phyloP scores from a whole-genome alignment of 2,329 filamentous ascomycete species.

The Fusarium devonianum region DNA sequence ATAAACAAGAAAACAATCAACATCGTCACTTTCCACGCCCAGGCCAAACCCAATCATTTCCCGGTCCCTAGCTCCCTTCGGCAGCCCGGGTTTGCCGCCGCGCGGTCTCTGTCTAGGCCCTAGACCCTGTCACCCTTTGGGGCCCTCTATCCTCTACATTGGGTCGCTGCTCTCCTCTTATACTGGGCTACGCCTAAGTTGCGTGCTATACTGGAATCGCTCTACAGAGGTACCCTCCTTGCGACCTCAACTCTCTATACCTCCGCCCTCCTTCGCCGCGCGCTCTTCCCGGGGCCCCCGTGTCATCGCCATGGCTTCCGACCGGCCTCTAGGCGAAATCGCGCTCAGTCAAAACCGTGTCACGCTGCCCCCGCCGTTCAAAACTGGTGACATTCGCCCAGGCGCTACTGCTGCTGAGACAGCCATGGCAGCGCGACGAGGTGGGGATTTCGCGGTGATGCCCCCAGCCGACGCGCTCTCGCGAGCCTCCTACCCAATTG shows the following conservation, averaged over 20 bases:
- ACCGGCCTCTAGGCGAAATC: slow-evolving; percentile 35
- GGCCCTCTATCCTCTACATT: slow-evolving; percentile 22
- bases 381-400: slow-evolving; percentile 16
- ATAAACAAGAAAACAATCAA: slow-evolving; percentile 30
- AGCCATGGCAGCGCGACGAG: slow-evolving; percentile 32
- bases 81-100: slow-evolving; percentile 33
- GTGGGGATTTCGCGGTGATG: slow-evolving; percentile 41
- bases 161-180: slow-evolving; percentile 24
- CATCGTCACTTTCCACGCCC: slow-evolving; percentile 12
- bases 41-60: slow-evolving; percentile 25
- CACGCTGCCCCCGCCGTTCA: slow-evolving; percentile 28
- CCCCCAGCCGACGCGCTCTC: slow-evolving; percentile 37
- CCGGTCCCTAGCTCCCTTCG: slow-evolving; percentile 31
- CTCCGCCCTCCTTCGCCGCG: slow-evolving; percentile 16
- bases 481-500: slow-evolving; percentile 36
- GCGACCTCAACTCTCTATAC: slow-evolving; percentile 14
- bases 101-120: slow-evolving; percentile 31
- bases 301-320: slow-evolving; percentile 31
- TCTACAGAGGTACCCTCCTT: slow-evolving; percentile 19
- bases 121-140: slow-evolving; percentile 25
- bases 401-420: slow-evolving; percentile 23
- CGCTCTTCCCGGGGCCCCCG: slow-evolving; percentile 9
- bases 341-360: slow-evolving; percentile 31
- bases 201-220: slow-evolving; percentile 31
- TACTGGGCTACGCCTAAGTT: slow-evolving; percentile 1